phyloP scores from a whole-genome alignment of 2,329 filamentous ascomycete species.

The Mariannaea elegans region DNA sequence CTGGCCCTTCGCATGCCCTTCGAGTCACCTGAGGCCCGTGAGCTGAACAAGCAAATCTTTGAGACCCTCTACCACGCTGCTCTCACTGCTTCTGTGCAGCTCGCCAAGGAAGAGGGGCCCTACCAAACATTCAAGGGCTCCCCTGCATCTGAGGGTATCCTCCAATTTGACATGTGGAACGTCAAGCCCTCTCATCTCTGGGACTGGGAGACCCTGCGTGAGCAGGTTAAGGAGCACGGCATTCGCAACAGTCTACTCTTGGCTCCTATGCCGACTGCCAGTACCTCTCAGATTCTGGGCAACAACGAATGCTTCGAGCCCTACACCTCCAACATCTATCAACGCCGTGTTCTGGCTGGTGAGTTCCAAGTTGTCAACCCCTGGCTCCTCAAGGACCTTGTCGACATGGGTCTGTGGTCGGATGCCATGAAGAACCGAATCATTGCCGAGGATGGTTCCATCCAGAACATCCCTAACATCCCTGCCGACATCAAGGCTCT shows the following conservation, averaged over 20 bases:
- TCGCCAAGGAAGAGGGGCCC: constrained; percentile 83
- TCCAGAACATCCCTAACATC: constrained; percentile 97
- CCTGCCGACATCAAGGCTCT: constrained; percentile 94
- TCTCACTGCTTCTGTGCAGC: constrained; percentile 85
- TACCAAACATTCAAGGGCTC: constrained; percentile 94
- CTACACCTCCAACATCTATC: constrained; percentile 99
- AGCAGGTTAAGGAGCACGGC: constrained; percentile 90
- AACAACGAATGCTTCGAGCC: constrained; percentile 99
- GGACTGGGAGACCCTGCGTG: constrained; percentile 93
- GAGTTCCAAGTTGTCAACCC: constrained; percentile 99
- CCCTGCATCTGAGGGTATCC: constrained; percentile 91
- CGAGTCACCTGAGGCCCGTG: constrained; percentile 91
- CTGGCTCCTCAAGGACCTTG: constrained; percentile 96
- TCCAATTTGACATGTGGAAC: constrained; percentile 99
- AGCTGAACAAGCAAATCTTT: constrained; percentile 98
- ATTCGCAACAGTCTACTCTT: constrained; percentile 95
- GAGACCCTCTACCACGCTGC: constrained; percentile 99
- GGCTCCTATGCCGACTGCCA: constrained; percentile 97
- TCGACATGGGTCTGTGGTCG: constrained; percentile 97
- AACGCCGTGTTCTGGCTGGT: constrained; percentile 94
- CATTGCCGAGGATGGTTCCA: constrained; percentile 94
- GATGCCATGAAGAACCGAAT: constrained; percentile 99
- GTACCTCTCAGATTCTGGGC: constrained; percentile 95
- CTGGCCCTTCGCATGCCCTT: constrained; percentile 96
- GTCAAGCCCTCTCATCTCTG: constrained; percentile 93